Evolutionary conservation across 345 rosid species (phyloP), one percentile per base, ranked within the genome.

Genomic region (Lenwebbia sp.): DNA sequence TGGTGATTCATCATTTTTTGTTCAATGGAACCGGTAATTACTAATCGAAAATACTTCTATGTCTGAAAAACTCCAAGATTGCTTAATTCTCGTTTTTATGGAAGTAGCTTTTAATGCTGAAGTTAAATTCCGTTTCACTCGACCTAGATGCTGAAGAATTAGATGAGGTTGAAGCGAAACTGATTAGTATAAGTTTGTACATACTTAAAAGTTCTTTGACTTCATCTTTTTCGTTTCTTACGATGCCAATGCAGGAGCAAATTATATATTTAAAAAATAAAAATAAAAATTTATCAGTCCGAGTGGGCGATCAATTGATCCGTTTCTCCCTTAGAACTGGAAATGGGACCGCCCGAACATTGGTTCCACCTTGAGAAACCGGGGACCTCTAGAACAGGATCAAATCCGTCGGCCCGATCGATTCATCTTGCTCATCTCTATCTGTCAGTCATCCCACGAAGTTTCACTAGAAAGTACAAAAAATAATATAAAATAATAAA

Each of bases 81-180:
- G 52, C 52, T 37, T 19, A 13, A 70, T 70, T 37, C 25, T 70
- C 47, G 8, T 65, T 37, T 70, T 70, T 1, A 17, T 19, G 47
- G 15, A 33, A 70, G 81, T 70, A 37, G 81, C 81, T 70, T 37
- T 70, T 70, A 19, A 37, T 70, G 81, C 26, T 4, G 47, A 70
- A 37, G 26, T 37, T 19, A 37, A 33, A 37, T 70, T 70, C 47
- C 9, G 47, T 70, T 70, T 70, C 26, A 10, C 14, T 70, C 81
- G 37, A 89, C 91, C 94, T 97, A 89, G 95, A 85, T 14, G 88
- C 90, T 89, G 95, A 92, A 88, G 98, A 96, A 88, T 92, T 95
- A 88, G 96, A 93, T 47, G 96, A 95, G 92, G 97, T 95, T 82
- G 98, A 95, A 91, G 96, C 94, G 87, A 86, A 93, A 91, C 86